A percentile compares a stretch with the other conserved stretches of the same genome.
phyloP scores from a whole-genome alignment of 2,329 filamentous ascomycete species.

The Aureobasidium sp. region DNA sequence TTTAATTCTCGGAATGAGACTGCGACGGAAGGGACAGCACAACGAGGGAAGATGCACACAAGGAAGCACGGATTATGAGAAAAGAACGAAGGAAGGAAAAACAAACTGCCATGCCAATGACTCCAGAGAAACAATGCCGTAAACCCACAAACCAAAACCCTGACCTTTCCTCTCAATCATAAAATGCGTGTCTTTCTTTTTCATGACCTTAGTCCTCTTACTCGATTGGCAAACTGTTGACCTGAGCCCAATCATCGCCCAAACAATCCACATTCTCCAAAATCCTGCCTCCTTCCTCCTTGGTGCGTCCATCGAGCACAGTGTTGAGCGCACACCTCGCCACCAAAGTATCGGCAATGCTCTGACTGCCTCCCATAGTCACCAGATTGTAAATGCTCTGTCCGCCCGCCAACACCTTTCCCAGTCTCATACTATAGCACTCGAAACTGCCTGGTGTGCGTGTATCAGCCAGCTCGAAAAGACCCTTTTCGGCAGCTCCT shows the following conservation, averaged over 20 bases:
- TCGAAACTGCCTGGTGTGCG: conserved; percentile 26
- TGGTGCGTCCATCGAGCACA: conserved; percentile 22
- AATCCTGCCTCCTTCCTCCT: conserved; percentile 22
- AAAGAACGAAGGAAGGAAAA: neutral
- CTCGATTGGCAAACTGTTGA: conserved; percentile 17
- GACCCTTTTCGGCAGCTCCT: conserved; percentile 28
- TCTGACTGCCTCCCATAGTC: conserved; percentile 21
- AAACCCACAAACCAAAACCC: neutral
- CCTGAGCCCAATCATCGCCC: conserved; percentile 27
- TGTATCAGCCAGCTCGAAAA: conserved; percentile 23
- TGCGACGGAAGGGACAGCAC: too few species aligned
- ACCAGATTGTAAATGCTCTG: conserved; percentile 25
- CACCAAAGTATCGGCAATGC: conserved; percentile 24
- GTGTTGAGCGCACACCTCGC: conserved; percentile 23
- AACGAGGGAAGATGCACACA: too few species aligned
- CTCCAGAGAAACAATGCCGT: neutral
- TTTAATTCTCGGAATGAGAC: too few species aligned
- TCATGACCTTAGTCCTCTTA: neutral
- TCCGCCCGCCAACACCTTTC: conserved; percentile 22
- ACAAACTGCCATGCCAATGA: neutral
- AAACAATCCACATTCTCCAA: conserved; percentile 28
- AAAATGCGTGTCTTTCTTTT: neutral
- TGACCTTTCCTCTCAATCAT: neutral
- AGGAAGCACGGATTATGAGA: too few species aligned
- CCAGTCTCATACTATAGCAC: conserved; percentile 25